Evolutionary conservation across 441 rosid genomes (phyloP), one percentile per base, ranked within the genome.

Genomic region (Erodium trifolium): DNA sequence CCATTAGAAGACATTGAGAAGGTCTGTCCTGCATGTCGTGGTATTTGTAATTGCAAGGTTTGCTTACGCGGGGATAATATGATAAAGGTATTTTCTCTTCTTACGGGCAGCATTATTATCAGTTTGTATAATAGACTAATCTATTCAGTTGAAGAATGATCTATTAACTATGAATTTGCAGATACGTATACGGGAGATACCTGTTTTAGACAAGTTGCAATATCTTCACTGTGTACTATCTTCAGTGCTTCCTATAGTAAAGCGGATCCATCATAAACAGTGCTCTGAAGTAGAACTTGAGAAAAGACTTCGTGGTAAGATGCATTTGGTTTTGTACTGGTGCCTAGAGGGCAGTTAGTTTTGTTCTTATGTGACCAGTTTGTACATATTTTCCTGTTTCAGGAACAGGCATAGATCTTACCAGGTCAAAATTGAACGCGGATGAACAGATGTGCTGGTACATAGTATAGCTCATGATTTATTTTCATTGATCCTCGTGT

Each of bases 371-470:
- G 8, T 73, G 57, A 79, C 68, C 34, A 1, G 16, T 67, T 19
- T 65, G 62, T 55, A 5, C 65, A 45, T 31, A 11, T 70, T 72
- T 55, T 3, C 68, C 53, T 63, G 41, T 72, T 84, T 55, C 83
- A 94, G 99, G 93, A 80, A 76, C 83, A 74, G 90, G 83, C 73
- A 87, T 83, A 75, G 96, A 88, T 77, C 93, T 85, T 74, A 69
- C 79, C 68, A 88, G 97, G 75, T 84, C 87, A 76, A 89, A 90
- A 80, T 73, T 94, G 88, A 92, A 82, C 75, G 96, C 91, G 37
- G 99, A 94, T 72, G 97, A 91, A 78, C 97, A 90, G 86, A 91
- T 94, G 97, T 94, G 99, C 90, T 94, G 99, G 99, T 94, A 82
- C 34, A 27, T 67, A 67, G 39, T 66, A 51, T 62, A 47, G 74